These are phyloP conservation scores for Russula ochroleuca DNA, from an alignment of 768 basidiomycete species.

Conservation along the genomic window DNA sequence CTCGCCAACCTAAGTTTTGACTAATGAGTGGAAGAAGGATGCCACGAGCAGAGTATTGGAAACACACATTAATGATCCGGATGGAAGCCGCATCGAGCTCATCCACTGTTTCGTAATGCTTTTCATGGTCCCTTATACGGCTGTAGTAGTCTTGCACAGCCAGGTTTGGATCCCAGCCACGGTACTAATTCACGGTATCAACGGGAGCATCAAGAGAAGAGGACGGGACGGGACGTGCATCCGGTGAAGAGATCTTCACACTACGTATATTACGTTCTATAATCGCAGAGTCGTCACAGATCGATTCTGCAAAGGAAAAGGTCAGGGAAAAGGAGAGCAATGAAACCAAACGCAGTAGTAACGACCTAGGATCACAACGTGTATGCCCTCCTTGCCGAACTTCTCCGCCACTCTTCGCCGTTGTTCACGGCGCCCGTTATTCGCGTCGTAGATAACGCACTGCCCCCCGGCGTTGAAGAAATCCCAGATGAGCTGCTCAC, in stretches of 20 bases:
- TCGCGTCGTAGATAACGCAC: conserved; percentile 98
- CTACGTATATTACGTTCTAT: conserved; percentile 92
- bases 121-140: conserved; percentile 85
- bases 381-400: conserved; percentile 81
- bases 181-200: conserved; percentile 55
- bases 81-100: conserved; percentile 50
- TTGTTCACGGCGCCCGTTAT: conserved; percentile 72
- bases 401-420: conserved; percentile 74
- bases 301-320: conserved; percentile 54
- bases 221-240: conserved; percentile 51
- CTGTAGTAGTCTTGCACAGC: conserved; percentile 89
- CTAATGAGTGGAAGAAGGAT: not conserved
- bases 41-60: not conserved
- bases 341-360: not conserved
- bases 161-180: conserved; percentile 86
- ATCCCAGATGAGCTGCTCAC: conserved; percentile 84
- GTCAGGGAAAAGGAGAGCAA: conserved; percentile 10
- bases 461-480: conserved; percentile 87
- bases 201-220: not conserved
- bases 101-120: conserved; percentile 85
- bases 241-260: conserved; percentile 97
- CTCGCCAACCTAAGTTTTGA: conserved; percentile 70
- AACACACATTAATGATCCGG: conserved; percentile 23
- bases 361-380: conserved; percentile 89
- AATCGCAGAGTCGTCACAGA: conserved; percentile 89